Conservation (phyloP, 129 eudicot genomes). For the Sambucus nigra region DNA sequence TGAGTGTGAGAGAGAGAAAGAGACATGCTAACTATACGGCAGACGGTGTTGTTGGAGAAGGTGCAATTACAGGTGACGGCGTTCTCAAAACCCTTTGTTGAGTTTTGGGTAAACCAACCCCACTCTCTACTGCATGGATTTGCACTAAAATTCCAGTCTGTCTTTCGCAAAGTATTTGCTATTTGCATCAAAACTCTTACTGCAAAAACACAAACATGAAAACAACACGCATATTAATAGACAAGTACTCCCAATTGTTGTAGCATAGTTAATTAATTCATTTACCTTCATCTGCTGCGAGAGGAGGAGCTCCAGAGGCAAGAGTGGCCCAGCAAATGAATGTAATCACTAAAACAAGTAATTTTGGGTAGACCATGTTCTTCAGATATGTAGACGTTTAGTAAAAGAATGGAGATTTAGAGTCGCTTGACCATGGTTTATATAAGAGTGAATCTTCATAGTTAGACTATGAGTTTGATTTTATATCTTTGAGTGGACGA, state of each 20-base stretch:
- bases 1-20: neutral
- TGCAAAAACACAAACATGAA: slow-evolving; percentile 10
- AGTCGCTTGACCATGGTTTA: no score
- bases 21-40: slow-evolving; percentile 49
- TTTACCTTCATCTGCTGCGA: neutral
- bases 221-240: no score
- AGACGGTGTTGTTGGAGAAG: slow-evolving; percentile 28
- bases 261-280: no score
- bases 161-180: slow-evolving; percentile 37
- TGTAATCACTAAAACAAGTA: neutral
- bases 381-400: no score
- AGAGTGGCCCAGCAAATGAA: neutral
- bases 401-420: no score
- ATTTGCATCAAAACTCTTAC: slow-evolving; percentile 31
- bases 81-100: slow-evolving; percentile 18
- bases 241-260: no score
- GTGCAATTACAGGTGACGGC: slow-evolving; percentile 39
- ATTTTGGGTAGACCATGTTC: neutral
- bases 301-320: neutral
- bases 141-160: slow-evolving; percentile 39
- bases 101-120: slow-evolving; percentile 23
- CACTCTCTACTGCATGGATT: slow-evolving; percentile 40
- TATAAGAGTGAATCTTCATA: no score
- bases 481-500: no score
- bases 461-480: no score